Base-by-base conservation (phyloP, 169 alveolate species). In the Cystoisospora suis region DNA sequence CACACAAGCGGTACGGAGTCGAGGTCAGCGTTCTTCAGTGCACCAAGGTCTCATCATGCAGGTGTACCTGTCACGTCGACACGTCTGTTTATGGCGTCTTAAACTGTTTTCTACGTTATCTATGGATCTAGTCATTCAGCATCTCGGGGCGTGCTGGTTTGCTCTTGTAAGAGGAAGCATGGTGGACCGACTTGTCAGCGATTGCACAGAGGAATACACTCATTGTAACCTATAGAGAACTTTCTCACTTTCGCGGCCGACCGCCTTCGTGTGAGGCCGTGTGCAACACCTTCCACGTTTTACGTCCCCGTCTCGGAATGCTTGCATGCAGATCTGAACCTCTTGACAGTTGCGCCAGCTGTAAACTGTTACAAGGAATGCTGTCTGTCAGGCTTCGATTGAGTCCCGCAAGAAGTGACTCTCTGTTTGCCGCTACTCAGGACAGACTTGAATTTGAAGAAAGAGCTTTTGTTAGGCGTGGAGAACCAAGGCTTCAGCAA, bases 391-490 rank as follows among this genome's bases (percentile, higher is more conserved):
- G n/a, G n/a, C n/a, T n/a, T n/a, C n/a, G n/a, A n/a, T n/a, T n/a
- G n/a, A n/a, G n/a, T n/a, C n/a, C n/a, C n/a, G n/a, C n/a, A n/a
- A n/a, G n/a, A n/a, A n/a, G n/a, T n/a, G 61, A 29, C 42, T 53
- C 46, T 27, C 59, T 85, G 61, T 49, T 59, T 40, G 32, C 38
- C 40, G 29, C 65, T 34, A 56, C 32, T 29, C 83, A 86, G 91
- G 91, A 44, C 69, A 75, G 91, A 86, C 44, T 75, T 86, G 86
- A n/a, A 86, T 9, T 75, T 86, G 20, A 61, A 47, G 49, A 45
- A 65, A 32, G 93, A 90, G 42, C 61, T 90, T 65, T 61, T 90
- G 81, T 46, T 20, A 81, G 93, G 90, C 27, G 87, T 90, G 32
- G 70, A 81, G 6, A 40, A 56, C 53, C 44, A 61, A 47, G 89